These are phyloP conservation scores for Coemansia sp. DNA, from an alignment of 192 early-diverging fungal species.

Conservation along the genomic window DNA sequence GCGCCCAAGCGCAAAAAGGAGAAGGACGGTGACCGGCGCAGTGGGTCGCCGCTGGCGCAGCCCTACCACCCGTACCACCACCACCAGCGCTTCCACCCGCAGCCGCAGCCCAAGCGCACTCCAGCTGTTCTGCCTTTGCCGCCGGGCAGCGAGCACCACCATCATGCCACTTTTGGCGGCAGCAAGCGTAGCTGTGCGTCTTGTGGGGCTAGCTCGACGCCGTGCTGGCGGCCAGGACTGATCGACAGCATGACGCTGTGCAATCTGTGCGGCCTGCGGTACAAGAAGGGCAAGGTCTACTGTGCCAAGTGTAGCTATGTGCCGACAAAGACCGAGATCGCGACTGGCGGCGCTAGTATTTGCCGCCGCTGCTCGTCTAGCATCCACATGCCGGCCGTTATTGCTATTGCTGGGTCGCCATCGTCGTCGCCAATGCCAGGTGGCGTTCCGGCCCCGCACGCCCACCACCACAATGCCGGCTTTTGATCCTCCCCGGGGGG, in stretches of 20 bases:
- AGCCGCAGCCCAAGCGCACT: slow-evolving; percentile 15
- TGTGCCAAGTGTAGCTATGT: slow-evolving; percentile 56
- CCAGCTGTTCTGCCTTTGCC: slow-evolving; percentile 8
- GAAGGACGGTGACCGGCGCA: slow-evolving; percentile 22
- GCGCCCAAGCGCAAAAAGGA: slow-evolving; percentile 50
- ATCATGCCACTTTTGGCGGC: not conserved
- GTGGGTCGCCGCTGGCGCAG: slow-evolving; percentile 26
- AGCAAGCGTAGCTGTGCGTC: slow-evolving; percentile 55
- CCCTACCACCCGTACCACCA: slow-evolving; percentile 8
- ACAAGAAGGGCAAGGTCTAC: slow-evolving; percentile 61
- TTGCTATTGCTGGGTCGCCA: not conserved
- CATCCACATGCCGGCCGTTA: slow-evolving; percentile 15
- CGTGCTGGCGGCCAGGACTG: slow-evolving; percentile 62
- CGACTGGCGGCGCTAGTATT: slow-evolving; percentile 49
- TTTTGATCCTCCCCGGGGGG: not conserved
- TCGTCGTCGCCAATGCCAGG: slow-evolving; percentile 7
- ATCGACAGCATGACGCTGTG: slow-evolving; percentile 58
- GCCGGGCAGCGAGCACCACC: not conserved
- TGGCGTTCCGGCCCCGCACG: slow-evolving; percentile 7
- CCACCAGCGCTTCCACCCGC: slow-evolving; percentile 14
- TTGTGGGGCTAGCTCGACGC: slow-evolving; percentile 52
- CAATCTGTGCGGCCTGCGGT: slow-evolving; percentile 58
- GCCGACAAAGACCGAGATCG: slow-evolving; percentile 59
- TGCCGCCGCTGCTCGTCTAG: slow-evolving; percentile 45
- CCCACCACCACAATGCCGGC: slow-evolving; percentile 8